Evolutionary conservation across 2,329 filamentous ascomycete genomes (phyloP).

Genomic region (Penicillium psychrosexuale): DNA sequence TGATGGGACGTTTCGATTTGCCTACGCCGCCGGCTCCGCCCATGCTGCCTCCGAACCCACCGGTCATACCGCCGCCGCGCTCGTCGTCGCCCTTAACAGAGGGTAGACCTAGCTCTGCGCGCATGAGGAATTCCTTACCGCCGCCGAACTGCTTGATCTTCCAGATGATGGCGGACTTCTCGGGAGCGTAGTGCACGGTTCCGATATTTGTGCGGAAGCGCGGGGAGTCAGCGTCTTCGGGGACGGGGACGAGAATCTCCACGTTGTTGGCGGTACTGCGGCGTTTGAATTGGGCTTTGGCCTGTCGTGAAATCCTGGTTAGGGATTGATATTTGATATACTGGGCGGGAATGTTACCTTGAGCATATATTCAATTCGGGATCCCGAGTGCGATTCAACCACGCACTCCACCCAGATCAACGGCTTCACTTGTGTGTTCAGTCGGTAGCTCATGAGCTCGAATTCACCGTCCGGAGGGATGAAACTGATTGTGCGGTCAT

Average conservation of each 20-base stretch:
- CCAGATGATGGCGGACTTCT: slow-evolving; percentile 97
- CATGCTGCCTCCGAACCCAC: slow-evolving; percentile 95
- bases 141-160: slow-evolving; percentile 99
- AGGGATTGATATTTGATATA: not conserved
- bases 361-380: slow-evolving; percentile 97
- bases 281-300: slow-evolving; percentile 95
- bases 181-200: slow-evolving; percentile 93
- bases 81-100: slow-evolving; percentile 95
- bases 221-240: slow-evolving; percentile 93
- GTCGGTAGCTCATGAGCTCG: slow-evolving; percentile 97
- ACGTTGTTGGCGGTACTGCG: slow-evolving; percentile 98
- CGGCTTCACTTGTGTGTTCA: slow-evolving; percentile 98
- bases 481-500: slow-evolving; percentile 97
- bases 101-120: slow-evolving; percentile 88
- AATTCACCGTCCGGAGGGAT: slow-evolving; percentile 98
- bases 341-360: slow-evolving; percentile 55
- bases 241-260: slow-evolving; percentile 94
- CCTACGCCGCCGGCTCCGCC: slow-evolving; percentile 73
- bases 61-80: slow-evolving; percentile 94
- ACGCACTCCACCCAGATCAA: slow-evolving; percentile 98
- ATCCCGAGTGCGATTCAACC: slow-evolving; percentile 92
- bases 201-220: slow-evolving; percentile 97
- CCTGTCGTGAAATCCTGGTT: slow-evolving; percentile 43
- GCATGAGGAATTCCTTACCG: slow-evolving; percentile 98
- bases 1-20: slow-evolving; percentile 94